phyloP scores from a whole-genome alignment of 305 asterid species.

The Fraxinus paxiana region DNA sequence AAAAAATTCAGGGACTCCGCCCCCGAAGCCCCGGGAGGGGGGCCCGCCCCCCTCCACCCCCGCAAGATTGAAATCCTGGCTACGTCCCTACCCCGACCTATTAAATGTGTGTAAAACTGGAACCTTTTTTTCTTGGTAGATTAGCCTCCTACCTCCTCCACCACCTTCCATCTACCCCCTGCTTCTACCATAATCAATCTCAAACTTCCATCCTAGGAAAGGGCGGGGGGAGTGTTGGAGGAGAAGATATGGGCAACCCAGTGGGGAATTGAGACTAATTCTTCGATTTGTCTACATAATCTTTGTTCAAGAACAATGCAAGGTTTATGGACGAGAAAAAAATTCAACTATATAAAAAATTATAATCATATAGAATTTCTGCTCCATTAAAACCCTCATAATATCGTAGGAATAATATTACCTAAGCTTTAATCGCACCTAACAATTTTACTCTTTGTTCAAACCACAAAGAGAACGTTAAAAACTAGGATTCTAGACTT shows the following conservation, averaged over 20 bases:
- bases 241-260: background rate
- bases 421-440: background rate
- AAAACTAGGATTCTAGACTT: background rate
- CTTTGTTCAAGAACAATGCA: background rate
- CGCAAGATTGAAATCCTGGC: too few relatives aligned
- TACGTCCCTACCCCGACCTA: background rate
- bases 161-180: background rate
- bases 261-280: background rate
- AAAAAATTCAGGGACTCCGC: too few relatives aligned
- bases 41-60: too few relatives aligned
- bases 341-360: background rate
- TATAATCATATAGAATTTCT: background rate
- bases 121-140: background rate
- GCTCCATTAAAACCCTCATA: background rate
- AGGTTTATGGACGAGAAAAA: background rate
- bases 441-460: background rate
- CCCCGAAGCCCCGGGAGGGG: too few relatives aligned
- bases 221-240: too few relatives aligned
- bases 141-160: background rate
- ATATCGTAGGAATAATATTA: background rate
- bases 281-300: background rate
- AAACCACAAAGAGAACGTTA: background rate
- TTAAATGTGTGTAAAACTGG: background rate
- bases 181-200: background rate
- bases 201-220: background rate